Conservation (phyloP, 768 basidiomycete species). For the Megacollybia marginata region DNA sequence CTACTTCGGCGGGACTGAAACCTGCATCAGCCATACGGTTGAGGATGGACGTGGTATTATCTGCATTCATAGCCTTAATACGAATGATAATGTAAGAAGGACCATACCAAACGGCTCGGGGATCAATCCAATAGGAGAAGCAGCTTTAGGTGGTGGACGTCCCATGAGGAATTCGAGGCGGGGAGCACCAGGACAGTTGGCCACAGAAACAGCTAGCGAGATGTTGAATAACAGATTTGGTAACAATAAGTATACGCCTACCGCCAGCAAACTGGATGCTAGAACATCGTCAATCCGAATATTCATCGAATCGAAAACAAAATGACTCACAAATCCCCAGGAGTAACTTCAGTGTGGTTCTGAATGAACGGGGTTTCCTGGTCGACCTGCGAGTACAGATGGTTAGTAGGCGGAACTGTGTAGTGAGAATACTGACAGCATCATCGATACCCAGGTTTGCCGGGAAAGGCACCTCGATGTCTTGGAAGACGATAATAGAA, state of each 20-base stretch:
- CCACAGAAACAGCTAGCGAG: constrained; percentile 15
- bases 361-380: constrained; percentile 26
- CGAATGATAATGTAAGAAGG: background rate
- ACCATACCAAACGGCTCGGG: constrained; percentile 14
- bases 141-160: constrained; percentile 8
- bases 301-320: no score
- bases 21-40: constrained; percentile 11
- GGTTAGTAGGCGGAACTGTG: constrained; percentile 1
- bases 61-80: constrained; percentile 8
- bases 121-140: constrained; percentile 10
- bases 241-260: no score
- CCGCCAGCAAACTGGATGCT: constrained; percentile 23
- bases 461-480: constrained; percentile 32
- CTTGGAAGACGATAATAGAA: constrained; percentile 38
- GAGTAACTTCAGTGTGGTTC: constrained; percentile 27
- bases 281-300: background rate
- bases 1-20: constrained; percentile 8
- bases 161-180: constrained; percentile 20
- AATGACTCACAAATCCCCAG: constrained; percentile 38
- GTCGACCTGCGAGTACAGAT: constrained; percentile 27
- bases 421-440: background rate
- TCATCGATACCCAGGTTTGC: constrained; percentile 31
- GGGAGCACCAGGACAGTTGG: constrained; percentile 28
- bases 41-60: constrained; percentile 11
- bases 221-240: no score